Evolutionary conservation across 768 basidiomycete genomes (phyloP).

Genomic region (Rubroboletus pulcherrimus): DNA sequence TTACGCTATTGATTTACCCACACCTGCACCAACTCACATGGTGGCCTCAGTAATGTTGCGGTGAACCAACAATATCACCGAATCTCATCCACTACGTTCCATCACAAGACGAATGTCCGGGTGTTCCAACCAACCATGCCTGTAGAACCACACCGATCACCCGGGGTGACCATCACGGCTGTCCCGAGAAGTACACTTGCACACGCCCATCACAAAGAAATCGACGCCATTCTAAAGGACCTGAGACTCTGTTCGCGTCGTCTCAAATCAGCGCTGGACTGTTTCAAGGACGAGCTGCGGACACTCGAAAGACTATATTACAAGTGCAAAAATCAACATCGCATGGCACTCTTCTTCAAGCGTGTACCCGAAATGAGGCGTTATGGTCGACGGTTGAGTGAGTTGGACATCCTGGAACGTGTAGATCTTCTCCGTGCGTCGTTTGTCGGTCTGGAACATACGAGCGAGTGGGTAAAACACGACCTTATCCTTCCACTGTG

Average conservation of each 20-base stretch:
- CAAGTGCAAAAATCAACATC: slow-evolving; percentile 72
- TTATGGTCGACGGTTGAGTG: slow-evolving; percentile 26
- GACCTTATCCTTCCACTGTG: not conserved
- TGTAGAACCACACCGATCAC: slow-evolving; percentile 4
- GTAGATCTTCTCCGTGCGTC: slow-evolving; percentile 27
- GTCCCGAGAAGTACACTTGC: slow-evolving; percentile 18
- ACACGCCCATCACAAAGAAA: slow-evolving; percentile 30
- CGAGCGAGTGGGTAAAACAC: slow-evolving; percentile 21
- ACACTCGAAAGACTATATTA: slow-evolving; percentile 69
- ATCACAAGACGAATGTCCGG: not conserved
- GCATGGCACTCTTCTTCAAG: slow-evolving; percentile 54
- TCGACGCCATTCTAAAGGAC: slow-evolving; percentile 60
- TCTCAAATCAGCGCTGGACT: slow-evolving; percentile 41
- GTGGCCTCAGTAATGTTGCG: not conserved
- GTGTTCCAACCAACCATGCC: not conserved
- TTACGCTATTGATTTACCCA: too few species aligned
- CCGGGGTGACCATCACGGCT: slow-evolving; percentile 7
- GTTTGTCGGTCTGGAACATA: slow-evolving; percentile 27
- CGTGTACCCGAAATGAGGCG: slow-evolving; percentile 59
- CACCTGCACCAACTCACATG: not conserved
- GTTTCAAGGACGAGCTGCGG: slow-evolving; percentile 34
- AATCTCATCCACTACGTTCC: not conserved
- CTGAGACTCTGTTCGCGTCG: slow-evolving; percentile 54
- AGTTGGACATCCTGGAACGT: slow-evolving; percentile 14
- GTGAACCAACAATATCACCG: not conserved